Base-by-base conservation (phyloP, 2,329 filamentous ascomycete genomes). In the Cordyceps fumosorosea region DNA sequence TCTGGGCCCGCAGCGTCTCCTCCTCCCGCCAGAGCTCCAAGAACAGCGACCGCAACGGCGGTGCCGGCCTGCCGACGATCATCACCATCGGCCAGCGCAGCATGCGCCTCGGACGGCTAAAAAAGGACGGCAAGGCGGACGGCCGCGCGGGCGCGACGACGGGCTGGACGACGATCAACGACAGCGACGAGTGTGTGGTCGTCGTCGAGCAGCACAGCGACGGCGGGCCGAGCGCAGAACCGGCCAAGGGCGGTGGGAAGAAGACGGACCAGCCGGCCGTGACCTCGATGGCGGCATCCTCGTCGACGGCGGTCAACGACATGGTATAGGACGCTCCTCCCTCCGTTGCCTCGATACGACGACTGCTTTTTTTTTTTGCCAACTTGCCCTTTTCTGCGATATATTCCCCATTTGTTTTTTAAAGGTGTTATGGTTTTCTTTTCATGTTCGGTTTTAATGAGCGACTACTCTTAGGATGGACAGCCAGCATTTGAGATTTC, bases 91-190 rank as follows among this genome's bases (percentile, higher is more conserved):
- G 66, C 14, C 65, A 62, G 42, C 64, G 56, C 56, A 64, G 50
- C 29, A 65, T 56, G 45, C 64, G 65, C 3, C 55, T 68, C 8
- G 67, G 66, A 8, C 56, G 64, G 5, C 34, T 65, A 8, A 60
- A 50, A 0, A 66, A 65, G 24, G 64, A 67, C 22, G 65, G 66
- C 26, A 62, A 63, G 4, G 60, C 47, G 16, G 32, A 42, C 20
- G 47, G 45, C 4, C 42, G 56, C 22, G 22, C 29, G 12, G 34
- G 56, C 34, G 54, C 60, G 42, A 62, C 54, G 18, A 56, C 60
- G 34, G 67, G 67, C 0, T 68, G 67, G 67, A 68, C 67, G 1
- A 64, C 64, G 1, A 68, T 69, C 18, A 66, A 65, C 26, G 63
- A 65, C 20, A 65, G 67, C 54, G 67, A 69, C 20, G 67, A 69